phyloP scores from a whole-genome alignment of 441 rosid genomes.

The Eruca vesicaria region DNA sequence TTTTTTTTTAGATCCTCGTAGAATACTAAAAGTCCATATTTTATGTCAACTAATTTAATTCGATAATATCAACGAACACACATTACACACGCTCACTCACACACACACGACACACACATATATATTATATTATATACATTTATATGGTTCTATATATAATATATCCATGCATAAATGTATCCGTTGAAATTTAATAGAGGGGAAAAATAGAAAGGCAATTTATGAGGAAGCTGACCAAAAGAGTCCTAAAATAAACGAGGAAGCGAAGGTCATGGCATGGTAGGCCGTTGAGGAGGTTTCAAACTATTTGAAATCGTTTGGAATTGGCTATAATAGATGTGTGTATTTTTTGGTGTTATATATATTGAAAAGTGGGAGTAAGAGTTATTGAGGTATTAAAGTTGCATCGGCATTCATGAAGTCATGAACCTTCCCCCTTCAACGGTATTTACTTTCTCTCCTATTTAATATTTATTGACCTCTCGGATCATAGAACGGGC shows the following conservation, averaged over 20 bases:
- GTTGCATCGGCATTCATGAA: constrained; percentile 55
- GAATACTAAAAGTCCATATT: not conserved
- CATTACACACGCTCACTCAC: not conserved
- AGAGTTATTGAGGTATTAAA: constrained; percentile 59
- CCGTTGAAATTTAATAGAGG: not conserved
- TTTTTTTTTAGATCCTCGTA: no score
- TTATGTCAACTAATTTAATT: not conserved
- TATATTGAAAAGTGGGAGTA: constrained; percentile 52
- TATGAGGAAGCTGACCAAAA: constrained; percentile 26
- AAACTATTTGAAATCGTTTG: constrained; percentile 8
- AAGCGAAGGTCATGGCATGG: constrained; percentile 12
- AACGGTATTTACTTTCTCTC: constrained; percentile 53
- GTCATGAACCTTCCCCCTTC: constrained; percentile 48
- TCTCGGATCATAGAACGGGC: constrained; percentile 24
- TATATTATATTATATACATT: no score
- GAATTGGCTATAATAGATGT: not conserved
- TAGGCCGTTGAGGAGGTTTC: constrained; percentile 21
- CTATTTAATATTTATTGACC: constrained; percentile 33
- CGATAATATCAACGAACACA: not conserved
- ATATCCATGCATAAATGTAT: constrained; percentile 16
- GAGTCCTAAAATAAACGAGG: constrained; percentile 21
- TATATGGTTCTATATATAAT: not conserved
- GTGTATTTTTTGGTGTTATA: not conserved
- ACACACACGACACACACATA: not conserved
- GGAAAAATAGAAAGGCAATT: constrained; percentile 12